phyloP scores from a whole-genome alignment of 2,329 filamentous ascomycete species.

The Aschersonia sp. region DNA sequence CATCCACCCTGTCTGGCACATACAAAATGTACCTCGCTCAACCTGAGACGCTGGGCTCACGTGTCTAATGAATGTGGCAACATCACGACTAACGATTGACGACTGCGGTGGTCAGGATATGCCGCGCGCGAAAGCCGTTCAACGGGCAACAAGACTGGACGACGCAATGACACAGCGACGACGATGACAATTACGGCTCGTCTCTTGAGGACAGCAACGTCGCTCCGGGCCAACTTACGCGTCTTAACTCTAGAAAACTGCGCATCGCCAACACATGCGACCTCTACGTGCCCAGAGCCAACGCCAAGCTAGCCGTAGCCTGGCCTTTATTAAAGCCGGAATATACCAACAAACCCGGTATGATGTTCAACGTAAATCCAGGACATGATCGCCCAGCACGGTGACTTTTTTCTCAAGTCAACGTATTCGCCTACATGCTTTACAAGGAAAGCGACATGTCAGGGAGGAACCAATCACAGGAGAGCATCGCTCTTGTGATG shows the following conservation, averaged over 20 bases:
- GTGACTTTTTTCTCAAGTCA: neutral
- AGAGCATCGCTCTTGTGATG: neutral
- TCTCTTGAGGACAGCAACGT: neutral
- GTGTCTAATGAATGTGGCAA: neutral
- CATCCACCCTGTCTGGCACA: neutral
- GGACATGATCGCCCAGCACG: neutral
- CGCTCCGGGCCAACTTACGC: neutral
- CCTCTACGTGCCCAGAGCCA: neutral
- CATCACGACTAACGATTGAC: neutral
- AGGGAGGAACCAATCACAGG: neutral
- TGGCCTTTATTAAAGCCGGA: neutral
- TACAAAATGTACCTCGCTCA: neutral
- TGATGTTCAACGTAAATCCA: neutral
- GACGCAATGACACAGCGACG: neutral
- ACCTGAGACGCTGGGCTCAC: neutral
- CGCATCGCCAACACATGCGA: neutral
- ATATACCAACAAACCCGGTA: neutral
- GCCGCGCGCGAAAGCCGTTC: neutral
- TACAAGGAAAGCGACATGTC: neutral
- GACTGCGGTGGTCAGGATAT: neutral
- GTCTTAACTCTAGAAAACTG: neutral
- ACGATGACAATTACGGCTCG: neutral
- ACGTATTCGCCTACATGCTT: neutral
- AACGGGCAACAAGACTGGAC: neutral
- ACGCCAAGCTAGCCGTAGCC: neutral